Percentiles rank a stretch among this genome's conserved stretches.
Evolutionary conservation across 2,329 filamentous ascomycete species (phyloP).

Genomic region (Penicillium hordei): DNA sequence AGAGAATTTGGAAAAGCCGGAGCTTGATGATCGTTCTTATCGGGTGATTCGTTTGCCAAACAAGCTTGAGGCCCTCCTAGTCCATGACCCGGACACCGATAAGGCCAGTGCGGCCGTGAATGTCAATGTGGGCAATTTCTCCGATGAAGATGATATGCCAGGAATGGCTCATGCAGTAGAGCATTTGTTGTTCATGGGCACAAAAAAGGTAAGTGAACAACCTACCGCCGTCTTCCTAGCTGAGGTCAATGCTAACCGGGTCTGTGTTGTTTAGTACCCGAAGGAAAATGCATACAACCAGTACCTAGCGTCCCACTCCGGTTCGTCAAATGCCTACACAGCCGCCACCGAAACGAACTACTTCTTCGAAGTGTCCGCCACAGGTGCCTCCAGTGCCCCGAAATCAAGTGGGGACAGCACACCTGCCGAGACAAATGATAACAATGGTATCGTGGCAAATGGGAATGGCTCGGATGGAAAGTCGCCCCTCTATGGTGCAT

Average conservation of each 20-base stretch:
- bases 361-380: conserved; percentile 91
- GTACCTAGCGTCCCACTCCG: conserved; percentile 86
- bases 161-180: conserved; percentile 96
- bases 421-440: conserved; percentile 29
- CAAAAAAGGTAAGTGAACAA: conserved; percentile 68
- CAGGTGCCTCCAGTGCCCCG: conserved; percentile 52
- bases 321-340: conserved; percentile 93
- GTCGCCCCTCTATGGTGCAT: conserved; percentile 73
- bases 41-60: conserved; percentile 83
- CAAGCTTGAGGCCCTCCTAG: conserved; percentile 83
- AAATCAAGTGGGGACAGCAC: conserved; percentile 28
- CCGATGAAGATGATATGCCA: conserved; percentile 84
- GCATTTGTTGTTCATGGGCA: conserved; percentile 97
- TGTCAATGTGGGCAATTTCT: conserved; percentile 94
- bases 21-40: conserved; percentile 82
- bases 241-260: conserved; percentile 3
- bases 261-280: conserved; percentile 62
- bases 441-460: conserved; percentile 23
- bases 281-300: conserved; percentile 94
- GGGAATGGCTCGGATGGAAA: conserved; percentile 25
- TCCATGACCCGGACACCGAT: conserved; percentile 92
- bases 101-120: conserved; percentile 95
- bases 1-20: conserved; percentile 76
- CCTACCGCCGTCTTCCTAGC: neutral
- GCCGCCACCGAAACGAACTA: conserved; percentile 94